Base-by-base conservation (phyloP, 805 yeast genomes). In the Debaryomyces hansenii region DNA sequence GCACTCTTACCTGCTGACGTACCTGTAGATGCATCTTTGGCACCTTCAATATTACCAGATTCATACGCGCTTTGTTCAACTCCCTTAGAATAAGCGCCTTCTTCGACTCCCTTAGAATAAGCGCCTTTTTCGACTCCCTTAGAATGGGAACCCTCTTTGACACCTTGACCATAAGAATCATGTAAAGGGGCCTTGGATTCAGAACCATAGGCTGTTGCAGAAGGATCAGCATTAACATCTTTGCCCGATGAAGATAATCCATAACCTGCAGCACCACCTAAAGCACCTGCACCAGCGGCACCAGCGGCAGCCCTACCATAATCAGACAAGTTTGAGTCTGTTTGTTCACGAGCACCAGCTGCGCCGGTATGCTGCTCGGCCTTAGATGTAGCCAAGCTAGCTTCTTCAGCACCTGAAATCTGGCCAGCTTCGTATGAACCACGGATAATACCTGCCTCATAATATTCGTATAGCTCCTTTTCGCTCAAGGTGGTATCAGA, bases 391-490 rank as follows among this genome's bases (percentile, higher is more conserved):
- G 31, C 34, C 16, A 31, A 31, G 9, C 35, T 29, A 9, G 34
- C 10, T 29, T 20, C 41, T 37, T 45, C 27, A 7, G 29, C 12
- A 31, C 15, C 44, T 44, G 2, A 18, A 33, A 20, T 44, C 32
- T 44, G 47, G 9, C 61, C 61, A 4, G 53, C 54, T 32, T 56
- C 62, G 43, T 53, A 50, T 18, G 56, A 41, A 7, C 49, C 58
- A 24, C 44, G 46, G 10, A 41, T 27, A 12, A 51, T 51, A 20
- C 60, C 63, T 11, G 54, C 54, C 16, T 20, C 42, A 45, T 57
- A 56, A 15, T 37, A 44, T 9, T 49, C 54, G 7, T 32, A 15
- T 18, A 16, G 14, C 15, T 46, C 47, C 7, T 37, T 21, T 18
- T 40, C 31, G 14, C 44, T 32, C 14, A 44, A 34, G 16, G 35